Base-by-base conservation (phyloP, 2,329 filamentous ascomycete genomes). In the Leptographium wingfieldii region DNA sequence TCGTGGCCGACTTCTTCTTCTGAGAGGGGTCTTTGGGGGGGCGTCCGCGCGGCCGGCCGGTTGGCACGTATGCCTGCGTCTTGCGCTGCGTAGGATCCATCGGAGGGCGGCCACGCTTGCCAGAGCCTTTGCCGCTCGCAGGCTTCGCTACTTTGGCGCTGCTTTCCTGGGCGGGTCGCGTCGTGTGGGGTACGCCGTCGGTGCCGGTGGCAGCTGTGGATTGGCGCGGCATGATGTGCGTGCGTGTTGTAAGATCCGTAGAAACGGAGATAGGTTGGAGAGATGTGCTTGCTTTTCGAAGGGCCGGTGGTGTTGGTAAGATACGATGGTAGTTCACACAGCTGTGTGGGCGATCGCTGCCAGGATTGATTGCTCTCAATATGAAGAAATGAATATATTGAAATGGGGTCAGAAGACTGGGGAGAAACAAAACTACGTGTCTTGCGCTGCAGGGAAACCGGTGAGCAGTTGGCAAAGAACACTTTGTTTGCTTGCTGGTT, bases 61-160 rank as follows among this genome's bases (percentile, higher is more conserved):
- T 66, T 6, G 66, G 65, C 59, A 65, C 66, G 54, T 65, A 65
- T 27, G 53, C 58, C 61, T 63, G 59, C 3, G 61, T 63, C 63
- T 66, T 65, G 61, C 65, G 65, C 62, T 61, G 60, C 3, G 62
- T 33, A 43, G 65, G 65, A 58, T 66, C 65, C 63, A 65, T 62
- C 49, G 62, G 63, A 9, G 66, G 66, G 7, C 66, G 65, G 46
- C 66, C 66, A 29, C 66, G 66, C 59, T 63, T 63, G 56, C 62
- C 63, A 3, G 61, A 59, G 51, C 62, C 63, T 59, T 63, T 66
- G 55, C 63, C 62, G 51, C 60, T 59, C 49, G 58, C 58, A 3
- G 64, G 48, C 61, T 65, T 65, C 54, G 61, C 63, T 16, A 66
- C 59, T 59, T 64, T 64, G 53, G 66, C 66, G 14, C 58, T 60